Base-by-base conservation (phyloP, 1,284 basidiomycete species). In the Cryptococcus wingfieldii region DNA sequence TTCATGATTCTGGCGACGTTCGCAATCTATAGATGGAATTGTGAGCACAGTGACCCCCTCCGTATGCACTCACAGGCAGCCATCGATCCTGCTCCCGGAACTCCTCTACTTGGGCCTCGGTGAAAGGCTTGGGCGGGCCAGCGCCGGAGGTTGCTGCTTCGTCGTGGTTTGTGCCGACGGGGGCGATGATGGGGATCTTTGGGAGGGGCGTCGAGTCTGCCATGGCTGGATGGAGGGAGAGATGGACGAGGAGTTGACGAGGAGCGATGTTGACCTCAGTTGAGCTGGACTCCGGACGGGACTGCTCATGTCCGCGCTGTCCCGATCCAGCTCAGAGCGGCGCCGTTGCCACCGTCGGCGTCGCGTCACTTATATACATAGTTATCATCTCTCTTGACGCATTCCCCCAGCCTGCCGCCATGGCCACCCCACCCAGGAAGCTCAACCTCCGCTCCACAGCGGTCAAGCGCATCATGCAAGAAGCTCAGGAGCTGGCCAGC, bases 1-100 rank as follows among this genome's bases (percentile, higher is more conserved):
- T 96, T 96, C 93, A 97, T 97, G 68, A 97, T 93, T 4, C 93
- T 83, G 16, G 90, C 86, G 13, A 97, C 92, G 73, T 97, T 97
- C 50, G 93, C 93, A 61, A 97, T 96, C 90, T 93, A 55, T 31
- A 39, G 39, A 27, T 27, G 12, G 14, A n/a, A 42, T 5, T 27
- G 27, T 34, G 7, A 52, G 41, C 9, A 16, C 41, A 42, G 10
- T 10, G 10, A 3, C 31, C 10, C 31, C 5, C 31, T 42, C 23
- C 6, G 31, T 37, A 18, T 25, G 3, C 19, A 81, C 84, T 70
- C 65, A 93, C 90, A 12, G 91, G 91, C 13, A 94, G 81, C 77
- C 88, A 93, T 44, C 90, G 83, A 78, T 95, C 91, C 74, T 94
- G 90, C 72, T 94, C 90, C 66, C 89, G 82, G 72, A 90, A 94